Evolutionary conservation across 352 stramenopile genomes (phyloP), one percentile per base, ranked within the genome.

Genomic region (Phytophthora gonapodyides): DNA sequence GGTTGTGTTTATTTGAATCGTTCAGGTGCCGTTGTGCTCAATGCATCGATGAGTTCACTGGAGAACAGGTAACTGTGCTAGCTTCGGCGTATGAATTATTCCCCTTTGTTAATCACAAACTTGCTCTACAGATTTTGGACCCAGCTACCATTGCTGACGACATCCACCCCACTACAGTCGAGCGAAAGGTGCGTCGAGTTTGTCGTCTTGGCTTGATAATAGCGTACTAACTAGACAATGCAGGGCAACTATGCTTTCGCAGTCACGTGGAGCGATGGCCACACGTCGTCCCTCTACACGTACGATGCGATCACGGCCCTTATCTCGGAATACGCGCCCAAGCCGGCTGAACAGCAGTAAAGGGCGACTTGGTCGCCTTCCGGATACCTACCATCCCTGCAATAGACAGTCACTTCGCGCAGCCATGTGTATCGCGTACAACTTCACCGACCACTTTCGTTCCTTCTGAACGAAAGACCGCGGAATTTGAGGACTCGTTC

Each of bases 201-300:
- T 43, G 15, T 54, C n/a, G 7, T 19, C 12, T 30, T 61, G 13
- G 34, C 15, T 33, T 61, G 11, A 42, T 34, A 10, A 37, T 21
- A 42, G 12, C 7, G 13, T 11, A 47, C 48, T 70, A 44, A 62
- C 2, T 13, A 9, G 7, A 11, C 4, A 62, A 24, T 44, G 17
- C 84, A 97, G 70, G 98, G 98, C 52, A 99, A 99, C 69, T 99
- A 99, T 88, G 97, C 97, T 12, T 91, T 99, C 21, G 93, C 90
- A 7, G 92, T 99, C 24, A 90, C 96, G 50, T 99, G 97, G 97
- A 98, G 88, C 48, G 97, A 99, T 71, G 97, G 96, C 10, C 97
- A 99, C 81, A 89, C 80, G 47, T 98, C 95, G 16, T 94, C 85
- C 11, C 79, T 99, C 21, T 99, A 99, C 80, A 98, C 97, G 11